A percentile compares a stretch with the other conserved stretches of the same genome.
These are phyloP conservation scores for Wickerhamiella allomyrinae DNA, from an alignment of 805 yeast genomes.

Conservation along the genomic window DNA sequence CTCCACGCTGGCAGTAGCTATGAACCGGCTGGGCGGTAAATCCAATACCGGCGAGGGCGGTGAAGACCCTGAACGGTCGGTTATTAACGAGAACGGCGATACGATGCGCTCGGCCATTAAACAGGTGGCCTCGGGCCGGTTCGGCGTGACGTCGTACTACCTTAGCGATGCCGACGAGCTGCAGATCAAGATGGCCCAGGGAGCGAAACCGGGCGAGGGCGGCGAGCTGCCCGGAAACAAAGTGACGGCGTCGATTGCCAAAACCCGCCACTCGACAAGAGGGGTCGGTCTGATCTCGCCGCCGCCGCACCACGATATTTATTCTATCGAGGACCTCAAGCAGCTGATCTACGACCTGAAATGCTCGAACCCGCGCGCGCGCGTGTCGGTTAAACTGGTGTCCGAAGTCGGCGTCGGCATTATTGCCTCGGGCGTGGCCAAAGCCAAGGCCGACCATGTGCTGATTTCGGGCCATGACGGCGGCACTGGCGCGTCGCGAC, in stretches of 20 bases:
- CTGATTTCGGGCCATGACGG: conserved; percentile 97
- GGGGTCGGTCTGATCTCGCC: conserved; percentile 96
- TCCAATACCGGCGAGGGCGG: conserved; percentile 99
- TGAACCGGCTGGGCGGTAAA: conserved; percentile 96
- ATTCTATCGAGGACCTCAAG: conserved; percentile 93
- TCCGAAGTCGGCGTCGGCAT: conserved; percentile 99
- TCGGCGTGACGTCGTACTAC: conserved; percentile 93
- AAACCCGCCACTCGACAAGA: conserved; percentile 90
- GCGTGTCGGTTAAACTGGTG: conserved; percentile 90
- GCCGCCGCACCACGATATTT: conserved; percentile 97
- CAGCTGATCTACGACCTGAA: conserved; percentile 92
- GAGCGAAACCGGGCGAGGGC: conserved; percentile 99
- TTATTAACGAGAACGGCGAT: conserved; percentile 72
- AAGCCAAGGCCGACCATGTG: conserved; percentile 95
- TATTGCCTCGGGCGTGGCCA: conserved; percentile 97
- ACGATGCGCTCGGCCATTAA: conserved; percentile 98
- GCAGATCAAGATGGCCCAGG: conserved; percentile 98
- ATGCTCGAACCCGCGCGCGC: conserved; percentile 93
- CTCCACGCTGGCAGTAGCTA: conserved; percentile 93
- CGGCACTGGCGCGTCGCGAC: conserved; percentile 98
- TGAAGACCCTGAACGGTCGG: conserved; percentile 86
- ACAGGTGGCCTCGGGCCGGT: conserved; percentile 95
- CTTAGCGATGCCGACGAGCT: conserved; percentile 93
- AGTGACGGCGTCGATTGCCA: conserved; percentile 76
- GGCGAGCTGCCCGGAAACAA: conserved; percentile 96